A percentile compares a stretch with the other conserved stretches of the same genome.
Conservation (phyloP, 768 basidiomycete species). For the Candolleomyces efflorescens region DNA sequence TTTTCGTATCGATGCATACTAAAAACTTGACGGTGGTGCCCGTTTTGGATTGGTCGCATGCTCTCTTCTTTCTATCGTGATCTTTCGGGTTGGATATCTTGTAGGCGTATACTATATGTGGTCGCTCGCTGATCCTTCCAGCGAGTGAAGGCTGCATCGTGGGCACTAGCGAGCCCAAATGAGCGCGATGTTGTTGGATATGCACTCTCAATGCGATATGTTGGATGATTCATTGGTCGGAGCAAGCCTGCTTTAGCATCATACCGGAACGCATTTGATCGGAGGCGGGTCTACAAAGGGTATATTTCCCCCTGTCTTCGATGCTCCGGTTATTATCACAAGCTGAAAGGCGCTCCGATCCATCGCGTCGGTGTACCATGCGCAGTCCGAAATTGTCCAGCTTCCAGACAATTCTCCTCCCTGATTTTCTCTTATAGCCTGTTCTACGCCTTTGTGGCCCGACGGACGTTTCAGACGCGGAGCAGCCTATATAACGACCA, state of each 20-base stretch:
- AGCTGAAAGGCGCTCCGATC: background rate
- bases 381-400: background rate
- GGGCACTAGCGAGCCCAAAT: background rate
- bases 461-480: background rate
- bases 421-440: background rate
- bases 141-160: background rate
- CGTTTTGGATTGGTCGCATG: background rate
- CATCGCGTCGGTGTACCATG: background rate
- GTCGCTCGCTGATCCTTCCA: constrained; percentile 54
- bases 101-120: constrained; percentile 86
- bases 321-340: background rate
- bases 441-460: background rate
- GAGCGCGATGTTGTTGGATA: background rate
- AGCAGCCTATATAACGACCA: background rate
- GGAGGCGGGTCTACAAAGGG: background rate
- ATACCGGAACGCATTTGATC: background rate
- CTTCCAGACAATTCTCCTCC: too few species aligned
- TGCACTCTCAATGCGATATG: background rate
- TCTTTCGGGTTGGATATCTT: background rate
- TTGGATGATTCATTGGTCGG: background rate
- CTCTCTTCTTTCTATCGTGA: constrained; percentile 1
- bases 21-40: constrained; percentile 4
- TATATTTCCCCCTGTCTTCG: background rate
- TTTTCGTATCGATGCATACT: background rate
- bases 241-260: background rate